These are phyloP conservation scores for Heterococcus sp. DNA, from an alignment of 108 stramenopile species.

Conservation along the genomic window DNA sequence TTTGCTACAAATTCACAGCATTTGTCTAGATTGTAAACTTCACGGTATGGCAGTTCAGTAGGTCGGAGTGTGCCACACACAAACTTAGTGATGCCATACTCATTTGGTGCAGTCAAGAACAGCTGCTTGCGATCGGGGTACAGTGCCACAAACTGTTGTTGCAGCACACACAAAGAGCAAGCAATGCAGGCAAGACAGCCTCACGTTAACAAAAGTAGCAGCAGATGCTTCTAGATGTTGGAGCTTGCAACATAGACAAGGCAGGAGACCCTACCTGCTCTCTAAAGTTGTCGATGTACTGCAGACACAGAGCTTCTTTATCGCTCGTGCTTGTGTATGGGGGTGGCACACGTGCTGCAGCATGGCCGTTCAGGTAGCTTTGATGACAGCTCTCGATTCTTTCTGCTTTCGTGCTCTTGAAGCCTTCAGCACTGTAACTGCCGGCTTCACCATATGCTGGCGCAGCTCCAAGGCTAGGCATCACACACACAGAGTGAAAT, in stretches of 20 bases:
- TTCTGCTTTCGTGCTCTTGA: neutral
- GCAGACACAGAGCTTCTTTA: conserved; percentile 61
- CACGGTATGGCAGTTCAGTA: conserved; percentile 63
- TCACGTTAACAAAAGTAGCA: neutral
- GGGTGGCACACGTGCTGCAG: neutral
- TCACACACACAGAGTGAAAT: too few species aligned
- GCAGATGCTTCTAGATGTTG: neutral
- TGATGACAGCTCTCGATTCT: neutral
- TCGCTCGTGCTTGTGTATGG: neutral
- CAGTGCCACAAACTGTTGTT: conserved; percentile 21
- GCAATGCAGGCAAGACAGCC: neutral
- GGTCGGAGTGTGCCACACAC: conserved; percentile 69
- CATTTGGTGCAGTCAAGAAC: conserved; percentile 57
- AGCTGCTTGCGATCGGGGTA: conserved; percentile 57
- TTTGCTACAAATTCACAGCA: conserved; percentile 62
- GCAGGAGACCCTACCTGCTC: conserved; percentile 3
- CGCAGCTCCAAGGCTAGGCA: too few species aligned
- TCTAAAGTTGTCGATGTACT: conserved; percentile 61
- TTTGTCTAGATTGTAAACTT: conserved; percentile 61
- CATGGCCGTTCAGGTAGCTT: too few species aligned
- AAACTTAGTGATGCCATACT: conserved; percentile 63
- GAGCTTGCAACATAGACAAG: neutral
- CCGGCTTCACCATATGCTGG: neutral
- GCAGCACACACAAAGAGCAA: conserved; percentile 40
- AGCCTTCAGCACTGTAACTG: neutral